Conservation (phyloP, 345 rosid species). For the Gossypium stocksii region DNA sequence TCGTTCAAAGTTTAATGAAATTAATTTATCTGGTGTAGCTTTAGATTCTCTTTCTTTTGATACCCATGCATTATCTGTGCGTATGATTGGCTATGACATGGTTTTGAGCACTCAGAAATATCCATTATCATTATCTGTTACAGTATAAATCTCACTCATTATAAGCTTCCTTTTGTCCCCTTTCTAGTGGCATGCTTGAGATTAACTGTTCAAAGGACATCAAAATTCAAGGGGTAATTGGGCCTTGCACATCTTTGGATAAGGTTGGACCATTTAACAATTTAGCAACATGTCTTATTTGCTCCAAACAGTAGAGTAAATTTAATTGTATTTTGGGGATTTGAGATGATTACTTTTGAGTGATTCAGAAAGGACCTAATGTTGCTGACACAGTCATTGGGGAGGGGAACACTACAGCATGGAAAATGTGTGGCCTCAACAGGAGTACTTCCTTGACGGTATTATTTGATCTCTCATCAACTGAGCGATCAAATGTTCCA, state of each 20-base stretch:
- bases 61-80: background rate
- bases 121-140: background rate
- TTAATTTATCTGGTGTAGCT: background rate
- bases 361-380: slow-evolving; percentile 90
- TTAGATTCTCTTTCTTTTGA: background rate
- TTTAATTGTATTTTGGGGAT: background rate
- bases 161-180: background rate
- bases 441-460: slow-evolving; percentile 91
- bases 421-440: slow-evolving; percentile 99
- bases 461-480: slow-evolving; percentile 89
- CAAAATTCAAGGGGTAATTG: slow-evolving; percentile 85
- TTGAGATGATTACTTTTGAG: slow-evolving; percentile 18
- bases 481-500: slow-evolving; percentile 62
- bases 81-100: background rate
- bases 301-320: background rate
- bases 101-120: background rate
- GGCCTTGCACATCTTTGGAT: slow-evolving; percentile 94
- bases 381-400: slow-evolving; percentile 84
- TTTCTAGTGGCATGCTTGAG: slow-evolving; percentile 81
- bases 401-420: slow-evolving; percentile 82
- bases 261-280: slow-evolving; percentile 48
- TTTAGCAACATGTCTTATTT: slow-evolving; percentile 4
- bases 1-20: background rate
- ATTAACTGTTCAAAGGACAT: slow-evolving; percentile 89
- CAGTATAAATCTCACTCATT: slow-evolving; percentile 7